phyloP scores from a whole-genome alignment of 352 stramenopile species.

The Lagenidium giganteum region DNA sequence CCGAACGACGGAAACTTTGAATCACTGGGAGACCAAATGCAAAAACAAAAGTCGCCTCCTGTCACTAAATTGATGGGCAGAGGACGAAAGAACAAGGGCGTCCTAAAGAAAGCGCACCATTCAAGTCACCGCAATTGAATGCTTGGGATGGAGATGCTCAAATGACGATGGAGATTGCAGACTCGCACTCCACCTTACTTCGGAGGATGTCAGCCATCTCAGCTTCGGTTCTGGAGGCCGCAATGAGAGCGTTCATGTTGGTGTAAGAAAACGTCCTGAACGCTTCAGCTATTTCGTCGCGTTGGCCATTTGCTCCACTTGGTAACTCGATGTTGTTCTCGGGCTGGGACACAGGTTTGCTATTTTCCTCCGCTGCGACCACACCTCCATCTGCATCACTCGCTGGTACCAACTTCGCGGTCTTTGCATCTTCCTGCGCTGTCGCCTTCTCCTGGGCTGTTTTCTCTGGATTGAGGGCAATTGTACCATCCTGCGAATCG shows the following conservation, averaged over 20 bases:
- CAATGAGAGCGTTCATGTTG: constrained; percentile 81
- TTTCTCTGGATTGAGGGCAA: too few species aligned
- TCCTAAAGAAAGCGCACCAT: too few species aligned
- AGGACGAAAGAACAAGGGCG: too few species aligned
- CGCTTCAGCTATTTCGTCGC: constrained; percentile 34
- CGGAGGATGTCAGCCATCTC: constrained; percentile 42
- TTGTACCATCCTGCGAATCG: not conserved
- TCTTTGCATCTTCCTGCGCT: constrained; percentile 1
- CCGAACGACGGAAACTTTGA: not conserved
- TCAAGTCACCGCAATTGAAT: not conserved
- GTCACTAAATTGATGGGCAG: not conserved
- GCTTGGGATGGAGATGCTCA: constrained; percentile 19
- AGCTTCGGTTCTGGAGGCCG: constrained; percentile 69
- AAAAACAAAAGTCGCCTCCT: too few species aligned
- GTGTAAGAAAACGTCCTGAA: constrained; percentile 84
- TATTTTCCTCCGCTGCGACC: too few species aligned
- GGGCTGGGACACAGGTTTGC: too few species aligned
- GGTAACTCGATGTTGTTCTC: constrained; percentile 45
- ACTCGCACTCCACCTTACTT: constrained; percentile 33
- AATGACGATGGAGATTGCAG: constrained; percentile 62
- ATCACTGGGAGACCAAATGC: too few species aligned
- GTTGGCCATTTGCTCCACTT: constrained; percentile 68
- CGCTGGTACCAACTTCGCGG: constrained; percentile 19
- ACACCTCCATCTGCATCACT: too few species aligned
- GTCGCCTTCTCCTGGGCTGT: too few species aligned